Evolutionary conservation across 805 yeast genomes (phyloP).

Genomic region (Blastobotrys americana): DNA sequence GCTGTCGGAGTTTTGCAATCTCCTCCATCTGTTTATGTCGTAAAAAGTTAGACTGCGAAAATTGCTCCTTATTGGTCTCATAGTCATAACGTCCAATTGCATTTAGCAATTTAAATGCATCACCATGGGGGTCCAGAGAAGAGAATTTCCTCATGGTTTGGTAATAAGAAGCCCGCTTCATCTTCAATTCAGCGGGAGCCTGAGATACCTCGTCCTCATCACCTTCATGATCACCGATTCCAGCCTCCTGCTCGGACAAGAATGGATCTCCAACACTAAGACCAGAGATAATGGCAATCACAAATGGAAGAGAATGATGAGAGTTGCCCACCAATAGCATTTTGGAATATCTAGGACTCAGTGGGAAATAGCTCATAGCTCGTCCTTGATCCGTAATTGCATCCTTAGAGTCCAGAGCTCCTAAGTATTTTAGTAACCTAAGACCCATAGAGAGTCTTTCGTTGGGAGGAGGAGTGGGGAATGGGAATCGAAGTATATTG

Average conservation of each 20-base stretch:
- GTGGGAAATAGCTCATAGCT: constrained; percentile 84
- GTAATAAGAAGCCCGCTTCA: constrained; percentile 45
- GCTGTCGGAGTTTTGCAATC: constrained; percentile 70
- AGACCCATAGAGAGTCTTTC: constrained; percentile 56
- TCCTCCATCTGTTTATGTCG: constrained; percentile 82
- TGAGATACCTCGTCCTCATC: constrained; percentile 12
- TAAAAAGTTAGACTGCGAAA: constrained; percentile 56
- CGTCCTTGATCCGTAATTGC: constrained; percentile 70
- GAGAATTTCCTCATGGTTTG: constrained; percentile 56
- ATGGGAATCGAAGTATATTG: constrained; percentile 84
- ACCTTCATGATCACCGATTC: constrained; percentile 36
- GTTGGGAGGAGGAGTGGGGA: constrained; percentile 87
- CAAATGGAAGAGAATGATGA: constrained; percentile 72
- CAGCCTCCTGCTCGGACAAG: constrained; percentile 64
- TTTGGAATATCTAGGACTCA: constrained; percentile 89
- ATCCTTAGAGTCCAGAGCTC: constrained; percentile 57
- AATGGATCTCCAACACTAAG: constrained; percentile 92
- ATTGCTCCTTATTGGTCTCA: constrained; percentile 38
- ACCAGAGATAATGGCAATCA: constrained; percentile 88
- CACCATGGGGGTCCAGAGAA: constrained; percentile 65
- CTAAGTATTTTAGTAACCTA: constrained; percentile 57
- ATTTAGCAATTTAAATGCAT: constrained; percentile 64
- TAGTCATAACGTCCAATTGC: constrained; percentile 87
- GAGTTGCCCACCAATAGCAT: constrained; percentile 86
- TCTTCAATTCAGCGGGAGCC: constrained; percentile 17